These are phyloP conservation scores for Globisporangium cylindrosporum DNA, from an alignment of 352 stramenopile species.

Conservation along the genomic window DNA sequence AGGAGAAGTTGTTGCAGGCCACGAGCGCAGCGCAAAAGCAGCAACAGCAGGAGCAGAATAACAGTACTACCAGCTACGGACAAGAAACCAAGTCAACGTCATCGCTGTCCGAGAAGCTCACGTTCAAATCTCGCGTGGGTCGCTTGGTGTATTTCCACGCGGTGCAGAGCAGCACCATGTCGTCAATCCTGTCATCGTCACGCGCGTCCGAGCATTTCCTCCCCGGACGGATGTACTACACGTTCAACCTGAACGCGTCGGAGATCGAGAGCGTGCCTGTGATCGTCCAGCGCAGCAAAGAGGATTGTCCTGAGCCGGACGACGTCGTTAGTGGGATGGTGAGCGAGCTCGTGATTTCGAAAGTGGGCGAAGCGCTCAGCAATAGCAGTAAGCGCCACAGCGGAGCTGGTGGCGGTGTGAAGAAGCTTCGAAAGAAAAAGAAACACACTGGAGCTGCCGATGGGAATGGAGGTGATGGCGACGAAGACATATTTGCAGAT, in stretches of 20 bases:
- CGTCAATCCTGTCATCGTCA: neutral
- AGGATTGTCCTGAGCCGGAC: conserved; percentile 61
- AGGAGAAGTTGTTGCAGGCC: conserved; percentile 44
- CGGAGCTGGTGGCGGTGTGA: conserved; percentile 15
- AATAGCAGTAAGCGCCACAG: conserved; percentile 15
- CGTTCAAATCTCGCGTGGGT: conserved; percentile 60
- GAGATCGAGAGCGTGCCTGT: conserved; percentile 53
- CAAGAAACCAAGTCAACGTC: neutral
- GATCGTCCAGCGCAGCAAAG: conserved; percentile 69
- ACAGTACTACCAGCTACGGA: neutral
- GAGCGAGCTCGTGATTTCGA: conserved; percentile 41
- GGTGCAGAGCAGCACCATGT: conserved; percentile 36
- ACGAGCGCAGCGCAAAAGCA: conserved; percentile 27
- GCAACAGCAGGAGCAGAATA: conserved; percentile 19
- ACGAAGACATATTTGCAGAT: conserved; percentile 3
- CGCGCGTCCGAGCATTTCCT: conserved; percentile 68
- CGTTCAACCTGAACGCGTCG: conserved; percentile 42
- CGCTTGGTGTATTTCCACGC: conserved; percentile 66
- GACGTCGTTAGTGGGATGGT: conserved; percentile 57
- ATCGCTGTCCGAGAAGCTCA: conserved; percentile 26
- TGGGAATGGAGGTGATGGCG: neutral
- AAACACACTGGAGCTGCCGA: neutral
- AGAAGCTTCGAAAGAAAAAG: conserved; percentile 47
- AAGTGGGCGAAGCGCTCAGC: conserved; percentile 35
- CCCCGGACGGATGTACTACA: conserved; percentile 73